Conservation (phyloP, 2,329 filamentous ascomycete genomes). For the Diaporthe nobilis region DNA sequence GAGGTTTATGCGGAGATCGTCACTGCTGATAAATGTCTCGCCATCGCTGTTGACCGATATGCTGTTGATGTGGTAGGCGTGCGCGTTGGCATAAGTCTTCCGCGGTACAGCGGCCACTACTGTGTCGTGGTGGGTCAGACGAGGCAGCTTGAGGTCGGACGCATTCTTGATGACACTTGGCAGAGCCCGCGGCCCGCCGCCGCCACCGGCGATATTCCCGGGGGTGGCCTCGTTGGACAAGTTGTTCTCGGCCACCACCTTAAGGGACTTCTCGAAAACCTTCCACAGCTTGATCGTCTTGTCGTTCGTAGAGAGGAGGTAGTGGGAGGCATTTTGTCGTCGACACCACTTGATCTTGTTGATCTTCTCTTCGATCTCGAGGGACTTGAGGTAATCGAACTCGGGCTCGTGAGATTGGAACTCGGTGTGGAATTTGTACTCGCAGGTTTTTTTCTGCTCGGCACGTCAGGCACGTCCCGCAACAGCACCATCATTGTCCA, state of each 20-base stretch:
- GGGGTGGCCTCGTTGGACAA: conserved; percentile 94
- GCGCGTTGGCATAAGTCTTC: conserved; percentile 96
- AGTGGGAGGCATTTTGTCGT: conserved; percentile 98
- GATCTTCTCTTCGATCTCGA: conserved; percentile 99
- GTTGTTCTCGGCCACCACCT: conserved; percentile 99
- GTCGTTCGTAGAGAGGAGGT: conserved; percentile 97
- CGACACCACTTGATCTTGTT: conserved; percentile 99
- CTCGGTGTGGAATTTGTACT: conserved; percentile 99
- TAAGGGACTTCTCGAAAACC: conserved; percentile 98
- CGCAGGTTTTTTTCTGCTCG: conserved; percentile 96
- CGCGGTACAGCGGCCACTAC: conserved; percentile 96
- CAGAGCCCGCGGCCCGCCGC: conserved; percentile 81
- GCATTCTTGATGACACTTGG: conserved; percentile 84
- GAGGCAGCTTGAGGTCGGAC: conserved; percentile 90
- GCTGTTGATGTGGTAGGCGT: conserved; percentile 99
- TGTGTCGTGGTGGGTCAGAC: conserved; percentile 97
- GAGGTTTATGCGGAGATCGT: conserved; percentile 96
- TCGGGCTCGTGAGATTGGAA: conserved; percentile 99
- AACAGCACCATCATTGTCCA: conserved; percentile 8
- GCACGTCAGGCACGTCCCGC: conserved; percentile 51
- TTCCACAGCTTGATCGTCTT: conserved; percentile 99
- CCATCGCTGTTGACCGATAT: conserved; percentile 99
- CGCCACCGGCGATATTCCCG: conserved; percentile 78
- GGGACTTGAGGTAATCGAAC: conserved; percentile 98
- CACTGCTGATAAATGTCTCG: conserved; percentile 99